Percentiles rank a stretch among this genome's conserved stretches.
Conservation (phyloP, 495 filamentous ascomycete species). For the Trichodelitschia bisporula region DNA sequence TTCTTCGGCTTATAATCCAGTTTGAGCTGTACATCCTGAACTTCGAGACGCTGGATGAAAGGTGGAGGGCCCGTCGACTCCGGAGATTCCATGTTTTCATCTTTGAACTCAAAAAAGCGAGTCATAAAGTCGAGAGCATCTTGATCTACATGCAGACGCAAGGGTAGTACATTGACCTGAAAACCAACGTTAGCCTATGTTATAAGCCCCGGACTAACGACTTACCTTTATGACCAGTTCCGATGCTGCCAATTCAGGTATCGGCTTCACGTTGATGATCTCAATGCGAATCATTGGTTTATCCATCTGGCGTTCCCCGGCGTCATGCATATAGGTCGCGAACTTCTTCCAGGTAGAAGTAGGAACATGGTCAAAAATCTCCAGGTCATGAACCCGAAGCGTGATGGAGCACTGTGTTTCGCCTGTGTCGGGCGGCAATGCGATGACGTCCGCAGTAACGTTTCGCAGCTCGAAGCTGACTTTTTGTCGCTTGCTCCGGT, state of each 20-base stretch:
- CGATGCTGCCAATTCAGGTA: slow-evolving; percentile 60
- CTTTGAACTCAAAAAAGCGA: slow-evolving; percentile 92
- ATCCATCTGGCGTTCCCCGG: slow-evolving; percentile 57
- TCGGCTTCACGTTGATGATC: slow-evolving; percentile 63
- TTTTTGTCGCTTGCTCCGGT: slow-evolving; percentile 76
- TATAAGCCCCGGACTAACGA: slow-evolving; percentile 18
- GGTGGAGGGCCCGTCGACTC: slow-evolving; percentile 30
- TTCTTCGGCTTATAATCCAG: slow-evolving; percentile 96
- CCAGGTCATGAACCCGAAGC: slow-evolving; percentile 54
- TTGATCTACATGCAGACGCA: slow-evolving; percentile 89
- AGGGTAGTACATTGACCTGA: slow-evolving; percentile 60
- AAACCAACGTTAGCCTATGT: slow-evolving; percentile 20
- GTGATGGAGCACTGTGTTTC: slow-evolving; percentile 77
- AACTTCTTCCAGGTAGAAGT: slow-evolving; percentile 98
- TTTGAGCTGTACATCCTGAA: slow-evolving; percentile 57
- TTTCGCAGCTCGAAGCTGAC: slow-evolving; percentile 85
- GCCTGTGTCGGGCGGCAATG: slow-evolving; percentile 50
- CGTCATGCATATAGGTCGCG: slow-evolving; percentile 74
- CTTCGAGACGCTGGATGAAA: slow-evolving; percentile 74
- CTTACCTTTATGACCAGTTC: slow-evolving; percentile 79
- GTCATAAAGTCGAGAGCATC: slow-evolving; percentile 95
- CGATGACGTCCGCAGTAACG: slow-evolving; percentile 58
- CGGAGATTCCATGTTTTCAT: slow-evolving; percentile 21
- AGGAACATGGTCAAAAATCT: slow-evolving; percentile 82
- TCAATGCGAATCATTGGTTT: slow-evolving; percentile 79